Base-by-base conservation (phyloP, 2,329 filamentous ascomycete species). In the Xylariaceae sp. region DNA sequence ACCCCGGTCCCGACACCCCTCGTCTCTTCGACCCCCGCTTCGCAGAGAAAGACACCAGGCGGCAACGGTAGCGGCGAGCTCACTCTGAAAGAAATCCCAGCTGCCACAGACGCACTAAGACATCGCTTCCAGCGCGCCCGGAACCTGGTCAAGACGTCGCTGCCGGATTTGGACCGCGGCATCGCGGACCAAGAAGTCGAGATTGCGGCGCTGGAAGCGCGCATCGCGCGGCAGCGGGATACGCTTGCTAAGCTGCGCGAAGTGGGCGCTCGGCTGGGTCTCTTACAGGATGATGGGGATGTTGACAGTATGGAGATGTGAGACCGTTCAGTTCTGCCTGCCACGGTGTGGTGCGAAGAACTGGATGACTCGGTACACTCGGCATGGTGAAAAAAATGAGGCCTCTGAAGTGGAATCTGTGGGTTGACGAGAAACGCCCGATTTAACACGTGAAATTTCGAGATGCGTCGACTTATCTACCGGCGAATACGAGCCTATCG, bases 81-180 rank as follows among this genome's bases (percentile, higher is more conserved):
- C 48, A 77, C 74, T 13, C 78, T 82, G 62, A 95, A 96, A 73
- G 88, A 96, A 67, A 83, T 97, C 13, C 85, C 88, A 1, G 83
- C 86, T 2, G 90, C 90, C 42, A 89, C 90, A 1, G 89, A 91
- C 69, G 82, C 83, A 42, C 80, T 97, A 67, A 92, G 90, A 74
- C 87, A 92, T 74, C 90, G 90, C 74, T 83, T 97, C 60, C 88
- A 92, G 72, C 88, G 87, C 66, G 92, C 92, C 53, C 81, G 89
- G 53, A 80, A 79, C 39, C 83, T 86, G 66, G 78, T 92, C 55
- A 79, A 81, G 69, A 77, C 78, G 34, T 7, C 52, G 44, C 73
- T 94, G 66, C 88, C 88, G 8, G 89, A 92, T 74, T 84, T 93
- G 71, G 77, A 83, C 15, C 80, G 89, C 56, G 81, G 78, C 4